A percentile compares a stretch with the other conserved stretches of the same genome.
Conservation (phyloP, 1,139 yeast species). For the Pichia sp. region DNA sequence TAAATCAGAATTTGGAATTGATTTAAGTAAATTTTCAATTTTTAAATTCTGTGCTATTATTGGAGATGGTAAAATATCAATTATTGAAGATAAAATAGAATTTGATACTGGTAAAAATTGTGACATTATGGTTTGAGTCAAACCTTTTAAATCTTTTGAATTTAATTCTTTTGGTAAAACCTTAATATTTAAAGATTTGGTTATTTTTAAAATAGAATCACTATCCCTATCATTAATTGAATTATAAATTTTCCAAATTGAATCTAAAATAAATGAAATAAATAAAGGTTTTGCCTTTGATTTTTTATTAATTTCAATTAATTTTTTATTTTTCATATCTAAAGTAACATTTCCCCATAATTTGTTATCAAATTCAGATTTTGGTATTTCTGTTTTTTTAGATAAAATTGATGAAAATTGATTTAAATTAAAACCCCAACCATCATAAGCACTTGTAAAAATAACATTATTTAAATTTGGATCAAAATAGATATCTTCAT, state of each 20-base stretch:
- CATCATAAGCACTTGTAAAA: constrained; percentile 91
- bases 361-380: constrained; percentile 73
- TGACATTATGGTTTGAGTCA: constrained; percentile 67
- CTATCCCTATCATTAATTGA: constrained; percentile 60
- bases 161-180: constrained; percentile 71
- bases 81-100: constrained; percentile 76
- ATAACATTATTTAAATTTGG: constrained; percentile 90
- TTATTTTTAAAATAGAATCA: constrained; percentile 70
- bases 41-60: constrained; percentile 64
- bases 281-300: constrained; percentile 68
- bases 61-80: constrained; percentile 84
- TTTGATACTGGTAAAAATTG: constrained; percentile 95
- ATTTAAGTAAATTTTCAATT: constrained; percentile 58
- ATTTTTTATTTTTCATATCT: constrained; percentile 85
- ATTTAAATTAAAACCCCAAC: constrained; percentile 93
- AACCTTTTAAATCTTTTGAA: constrained; percentile 65
- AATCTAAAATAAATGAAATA: constrained; percentile 81
- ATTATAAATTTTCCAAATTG: constrained; percentile 87
- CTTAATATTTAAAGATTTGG: constrained; percentile 61
- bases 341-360: constrained; percentile 93
- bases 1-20: constrained; percentile 46
- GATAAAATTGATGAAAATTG: constrained; percentile 87
- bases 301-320: constrained; percentile 52
- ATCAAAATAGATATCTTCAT: constrained; percentile 78
- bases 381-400: constrained; percentile 77